Conservation (phyloP, 768 basidiomycete species). For the Naganishia randhawae region DNA sequence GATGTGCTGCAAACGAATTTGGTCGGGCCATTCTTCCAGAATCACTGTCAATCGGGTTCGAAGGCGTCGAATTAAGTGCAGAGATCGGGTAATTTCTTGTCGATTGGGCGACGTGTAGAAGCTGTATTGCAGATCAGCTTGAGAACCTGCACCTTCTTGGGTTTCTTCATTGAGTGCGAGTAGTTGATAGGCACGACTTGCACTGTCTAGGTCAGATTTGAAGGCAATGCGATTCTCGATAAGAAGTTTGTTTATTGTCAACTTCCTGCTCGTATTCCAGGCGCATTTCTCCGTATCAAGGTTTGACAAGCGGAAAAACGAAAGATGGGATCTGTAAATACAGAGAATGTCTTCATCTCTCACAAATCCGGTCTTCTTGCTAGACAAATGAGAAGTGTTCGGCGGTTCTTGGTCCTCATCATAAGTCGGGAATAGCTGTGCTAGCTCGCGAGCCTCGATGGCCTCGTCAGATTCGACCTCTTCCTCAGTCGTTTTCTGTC, state of each 20-base stretch:
- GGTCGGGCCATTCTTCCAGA: constrained; percentile 86
- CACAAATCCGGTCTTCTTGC: constrained; percentile 2
- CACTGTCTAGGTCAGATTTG: constrained; percentile 35
- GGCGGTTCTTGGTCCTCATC: constrained; percentile 25
- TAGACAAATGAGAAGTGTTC: neutral
- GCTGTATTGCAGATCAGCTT: constrained; percentile 56
- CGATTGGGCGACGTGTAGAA: constrained; percentile 81
- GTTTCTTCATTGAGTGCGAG: constrained; percentile 32
- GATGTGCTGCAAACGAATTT: constrained; percentile 90
- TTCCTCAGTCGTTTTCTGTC: constrained; percentile 59
- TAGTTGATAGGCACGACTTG: constrained; percentile 36
- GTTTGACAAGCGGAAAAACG: constrained; percentile 19
- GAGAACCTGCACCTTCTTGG: neutral
- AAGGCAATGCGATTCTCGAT: constrained; percentile 56
- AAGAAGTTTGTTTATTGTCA: constrained; percentile 44
- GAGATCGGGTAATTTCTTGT: constrained; percentile 64
- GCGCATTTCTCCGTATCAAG: neutral
- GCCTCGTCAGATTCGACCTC: constrained; percentile 65
- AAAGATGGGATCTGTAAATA: constrained; percentile 29
- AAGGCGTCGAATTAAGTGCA: constrained; percentile 57
- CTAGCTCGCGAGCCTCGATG: constrained; percentile 76
- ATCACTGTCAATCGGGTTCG: constrained; percentile 59
- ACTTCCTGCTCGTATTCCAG: constrained; percentile 33
- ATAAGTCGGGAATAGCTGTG: constrained; percentile 68
- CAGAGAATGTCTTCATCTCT: constrained; percentile 29